Conservation (phyloP, 2,329 filamentous ascomycete species). For the Paraphaeosphaeria minitans region DNA sequence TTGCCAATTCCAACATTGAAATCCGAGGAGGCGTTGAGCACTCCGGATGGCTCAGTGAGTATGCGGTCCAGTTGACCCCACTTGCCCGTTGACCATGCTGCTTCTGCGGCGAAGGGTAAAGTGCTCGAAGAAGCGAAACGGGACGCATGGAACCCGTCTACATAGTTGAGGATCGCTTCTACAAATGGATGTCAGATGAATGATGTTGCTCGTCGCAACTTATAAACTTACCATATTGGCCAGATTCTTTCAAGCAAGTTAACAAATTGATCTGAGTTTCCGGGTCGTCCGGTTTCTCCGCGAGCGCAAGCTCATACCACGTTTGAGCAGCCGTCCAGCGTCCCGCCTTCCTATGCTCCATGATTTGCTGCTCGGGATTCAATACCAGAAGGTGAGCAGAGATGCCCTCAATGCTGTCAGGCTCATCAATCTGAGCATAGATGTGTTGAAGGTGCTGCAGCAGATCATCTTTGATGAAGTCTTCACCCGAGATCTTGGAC, state of each 20-base stretch:
- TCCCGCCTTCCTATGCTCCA: constrained; percentile 90
- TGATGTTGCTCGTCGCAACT: not conserved
- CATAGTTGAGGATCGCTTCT: constrained; percentile 86
- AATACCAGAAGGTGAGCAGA: constrained; percentile 83
- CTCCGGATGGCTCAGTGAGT: constrained; percentile 52
- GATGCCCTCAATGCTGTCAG: constrained; percentile 93
- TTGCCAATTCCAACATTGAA: constrained; percentile 84
- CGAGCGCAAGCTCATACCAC: constrained; percentile 93
- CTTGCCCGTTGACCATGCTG: constrained; percentile 85
- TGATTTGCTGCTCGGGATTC: constrained; percentile 90
- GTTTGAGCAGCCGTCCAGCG: constrained; percentile 94
- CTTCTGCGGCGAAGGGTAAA: constrained; percentile 85
- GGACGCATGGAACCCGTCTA: constrained; percentile 70
- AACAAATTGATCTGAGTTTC: constrained; percentile 84
- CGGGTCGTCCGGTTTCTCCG: constrained; percentile 74
- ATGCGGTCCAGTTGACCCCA: constrained; percentile 78
- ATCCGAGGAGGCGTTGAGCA: constrained; percentile 56
- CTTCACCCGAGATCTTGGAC: constrained; percentile 54
- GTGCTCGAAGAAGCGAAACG: constrained; percentile 53
- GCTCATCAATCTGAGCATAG: constrained; percentile 96
- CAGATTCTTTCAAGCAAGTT: constrained; percentile 90
- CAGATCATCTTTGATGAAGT: constrained; percentile 63
- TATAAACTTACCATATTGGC: constrained; percentile 75
- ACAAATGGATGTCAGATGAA: constrained; percentile 24
- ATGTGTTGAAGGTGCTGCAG: constrained; percentile 86